Evolutionary conservation across 352 stramenopile species (phyloP).

Genomic region (Pythium rishiriense): DNA sequence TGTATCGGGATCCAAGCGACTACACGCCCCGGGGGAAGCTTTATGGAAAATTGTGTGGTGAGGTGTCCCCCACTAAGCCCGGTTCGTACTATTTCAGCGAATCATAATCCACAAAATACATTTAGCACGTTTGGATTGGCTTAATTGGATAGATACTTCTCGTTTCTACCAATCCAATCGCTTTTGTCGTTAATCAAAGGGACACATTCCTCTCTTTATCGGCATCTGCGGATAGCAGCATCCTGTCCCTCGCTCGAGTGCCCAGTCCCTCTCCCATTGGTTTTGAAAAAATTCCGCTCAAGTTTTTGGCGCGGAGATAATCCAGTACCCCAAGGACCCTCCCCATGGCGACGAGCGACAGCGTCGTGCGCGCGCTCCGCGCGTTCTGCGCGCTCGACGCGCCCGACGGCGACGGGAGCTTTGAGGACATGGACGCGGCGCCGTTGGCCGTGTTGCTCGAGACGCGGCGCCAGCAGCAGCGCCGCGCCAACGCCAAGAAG

Average conservation of each 20-base stretch:
- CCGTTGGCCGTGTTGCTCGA: constrained; percentile 28
- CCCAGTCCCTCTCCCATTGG: not conserved
- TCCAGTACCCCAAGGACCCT: not conserved
- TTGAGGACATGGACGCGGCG: constrained; percentile 13
- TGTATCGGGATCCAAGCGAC: not conserved
- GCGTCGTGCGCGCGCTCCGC: constrained; percentile 20
- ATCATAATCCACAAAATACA: not conserved
- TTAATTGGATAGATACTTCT: constrained; percentile 27
- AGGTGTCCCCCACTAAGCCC: constrained; percentile 15
- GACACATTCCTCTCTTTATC: not conserved
- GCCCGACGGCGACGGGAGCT: not conserved
- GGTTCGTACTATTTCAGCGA: constrained; percentile 11
- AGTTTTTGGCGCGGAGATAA: constrained; percentile 14
- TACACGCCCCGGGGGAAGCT: constrained; percentile 8
- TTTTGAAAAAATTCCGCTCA: not conserved
- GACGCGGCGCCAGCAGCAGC: constrained; percentile 27
- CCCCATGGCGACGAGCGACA: constrained; percentile 11
- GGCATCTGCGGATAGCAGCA: not conserved
- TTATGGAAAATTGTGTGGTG: constrained; percentile 57
- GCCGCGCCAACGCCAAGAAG: constrained; percentile 29
- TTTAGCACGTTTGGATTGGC: constrained; percentile 1
- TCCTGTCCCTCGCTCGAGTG: constrained; percentile 8
- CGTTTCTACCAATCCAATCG: constrained; percentile 18
- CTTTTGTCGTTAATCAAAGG: not conserved
- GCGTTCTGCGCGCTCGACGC: constrained; percentile 13